phyloP scores from a whole-genome alignment of 2,329 filamentous ascomycete species.

The Daldinia eschscholtzii region DNA sequence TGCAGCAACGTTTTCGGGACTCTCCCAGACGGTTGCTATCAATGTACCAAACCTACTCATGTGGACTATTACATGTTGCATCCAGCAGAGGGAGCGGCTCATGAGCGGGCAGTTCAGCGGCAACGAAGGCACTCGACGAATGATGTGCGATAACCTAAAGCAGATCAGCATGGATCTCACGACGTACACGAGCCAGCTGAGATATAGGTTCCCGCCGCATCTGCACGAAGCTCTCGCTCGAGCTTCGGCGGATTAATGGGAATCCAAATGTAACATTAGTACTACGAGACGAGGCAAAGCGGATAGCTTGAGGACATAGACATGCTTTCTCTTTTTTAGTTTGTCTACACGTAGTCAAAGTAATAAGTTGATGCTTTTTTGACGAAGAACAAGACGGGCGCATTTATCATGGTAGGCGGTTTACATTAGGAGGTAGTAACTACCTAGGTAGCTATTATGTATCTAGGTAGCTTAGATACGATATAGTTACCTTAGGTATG shows the following conservation, averaged over 20 bases:
- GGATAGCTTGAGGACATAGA: not conserved
- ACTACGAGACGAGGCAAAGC: slow-evolving; percentile 9
- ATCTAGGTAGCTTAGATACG: slow-evolving; percentile 11
- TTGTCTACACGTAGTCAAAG: not conserved
- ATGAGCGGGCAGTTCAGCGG: slow-evolving; percentile 79
- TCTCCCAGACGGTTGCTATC: slow-evolving; percentile 84
- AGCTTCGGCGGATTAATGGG: slow-evolving; percentile 75
- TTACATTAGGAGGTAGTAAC: slow-evolving; percentile 11
- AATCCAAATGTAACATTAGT: slow-evolving; percentile 6
- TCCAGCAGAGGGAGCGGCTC: slow-evolving; percentile 79
- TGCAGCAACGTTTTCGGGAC: slow-evolving; percentile 82
- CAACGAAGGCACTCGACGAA: slow-evolving; percentile 72
- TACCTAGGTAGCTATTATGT: not conserved
- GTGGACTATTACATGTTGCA: slow-evolving; percentile 92
- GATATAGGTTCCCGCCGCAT: slow-evolving; percentile 87
- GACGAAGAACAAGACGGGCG: slow-evolving; percentile 4
- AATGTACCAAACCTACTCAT: slow-evolving; percentile 92
- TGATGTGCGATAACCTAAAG: slow-evolving; percentile 78
- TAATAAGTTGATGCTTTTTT: not conserved
- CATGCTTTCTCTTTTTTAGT: not conserved
- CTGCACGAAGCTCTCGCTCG: slow-evolving; percentile 90
- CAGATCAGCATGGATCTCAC: slow-evolving; percentile 90
- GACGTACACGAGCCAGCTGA: slow-evolving; percentile 92
- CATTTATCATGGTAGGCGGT: slow-evolving; percentile 7
- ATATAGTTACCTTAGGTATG: slow-evolving; percentile 7